Conservation (phyloP, 2,329 filamentous ascomycete genomes). For the Ascomycota sp. region DNA sequence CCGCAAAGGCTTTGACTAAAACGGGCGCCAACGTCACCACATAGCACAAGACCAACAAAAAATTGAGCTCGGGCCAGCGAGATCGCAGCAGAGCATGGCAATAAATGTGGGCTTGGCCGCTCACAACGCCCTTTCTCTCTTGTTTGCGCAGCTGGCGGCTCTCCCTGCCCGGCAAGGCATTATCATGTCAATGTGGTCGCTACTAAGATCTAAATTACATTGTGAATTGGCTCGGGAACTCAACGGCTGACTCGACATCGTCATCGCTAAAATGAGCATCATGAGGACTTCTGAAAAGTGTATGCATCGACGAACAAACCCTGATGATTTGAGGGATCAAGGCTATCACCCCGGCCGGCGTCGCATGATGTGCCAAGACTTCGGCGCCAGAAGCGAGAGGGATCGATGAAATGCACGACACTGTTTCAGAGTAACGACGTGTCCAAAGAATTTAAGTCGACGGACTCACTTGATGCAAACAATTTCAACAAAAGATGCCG, state of each 20-base stretch:
- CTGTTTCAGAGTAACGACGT: too few species aligned
- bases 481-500: too few species aligned
- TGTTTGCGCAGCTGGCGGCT: neutral
- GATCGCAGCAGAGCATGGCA: constrained; percentile 43
- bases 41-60: constrained; percentile 52
- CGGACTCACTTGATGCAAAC: too few species aligned
- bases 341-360: constrained; percentile 52
- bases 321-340: constrained; percentile 48
- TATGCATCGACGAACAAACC: constrained; percentile 43
- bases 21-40: constrained; percentile 53
- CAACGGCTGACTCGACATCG: constrained; percentile 55
- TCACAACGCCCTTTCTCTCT: too few species aligned
- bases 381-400: constrained; percentile 49
- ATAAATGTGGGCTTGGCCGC: constrained; percentile 33
- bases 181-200: constrained; percentile 38
- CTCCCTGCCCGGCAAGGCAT: constrained; percentile 10
- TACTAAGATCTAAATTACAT: constrained; percentile 28
- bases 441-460: too few species aligned
- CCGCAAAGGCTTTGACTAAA: constrained; percentile 45
- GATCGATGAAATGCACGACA: constrained; percentile 22
- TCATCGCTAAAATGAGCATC: constrained; percentile 62
- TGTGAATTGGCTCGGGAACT: constrained; percentile 40
- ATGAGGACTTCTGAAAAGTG: constrained; percentile 43
- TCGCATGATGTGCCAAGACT: constrained; percentile 59
- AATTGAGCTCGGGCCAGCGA: constrained; percentile 37